Percentiles rank a stretch among this genome's conserved stretches.
These are phyloP conservation scores for Roridomyces roridus DNA, from an alignment of 768 basidiomycete genomes.

Conservation along the genomic window DNA sequence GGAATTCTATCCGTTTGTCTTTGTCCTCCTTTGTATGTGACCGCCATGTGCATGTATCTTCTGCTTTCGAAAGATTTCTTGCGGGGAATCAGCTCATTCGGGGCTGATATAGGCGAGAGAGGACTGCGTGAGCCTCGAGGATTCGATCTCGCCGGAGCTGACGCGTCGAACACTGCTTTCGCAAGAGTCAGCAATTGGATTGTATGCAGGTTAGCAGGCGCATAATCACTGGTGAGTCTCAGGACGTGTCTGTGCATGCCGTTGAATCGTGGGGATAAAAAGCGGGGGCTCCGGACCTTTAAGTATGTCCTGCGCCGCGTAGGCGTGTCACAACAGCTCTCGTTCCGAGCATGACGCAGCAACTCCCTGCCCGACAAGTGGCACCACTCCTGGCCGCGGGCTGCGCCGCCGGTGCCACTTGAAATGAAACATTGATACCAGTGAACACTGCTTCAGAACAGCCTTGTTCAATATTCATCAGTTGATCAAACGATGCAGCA, in stretches of 20 bases:
- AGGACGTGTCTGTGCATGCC: slow-evolving; percentile 7
- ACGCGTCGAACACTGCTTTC: slow-evolving; percentile 17
- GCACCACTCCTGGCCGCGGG: too few relatives aligned
- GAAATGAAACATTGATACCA: slow-evolving; percentile 22
- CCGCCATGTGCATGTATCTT: too few relatives aligned
- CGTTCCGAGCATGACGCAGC: too few relatives aligned
- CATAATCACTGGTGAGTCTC: slow-evolving; percentile 14
- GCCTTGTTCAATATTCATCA: slow-evolving; percentile 4
- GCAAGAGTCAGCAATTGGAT: background rate
- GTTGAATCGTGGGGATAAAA: background rate
- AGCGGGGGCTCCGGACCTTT: background rate
- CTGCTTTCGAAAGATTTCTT: slow-evolving; percentile 13
- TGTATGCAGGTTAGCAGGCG: background rate
- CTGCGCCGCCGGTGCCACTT: too few relatives aligned
- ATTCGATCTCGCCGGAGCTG: slow-evolving; percentile 9
- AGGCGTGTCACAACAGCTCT: too few relatives aligned
- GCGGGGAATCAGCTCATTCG: slow-evolving; percentile 7
- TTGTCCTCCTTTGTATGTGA: background rate
- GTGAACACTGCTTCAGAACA: slow-evolving; percentile 20
- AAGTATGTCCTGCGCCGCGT: too few relatives aligned
- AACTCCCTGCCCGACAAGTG: too few relatives aligned
- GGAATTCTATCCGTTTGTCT: background rate
- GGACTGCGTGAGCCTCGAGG: slow-evolving; percentile 23
- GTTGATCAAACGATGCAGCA: background rate
- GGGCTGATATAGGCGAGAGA: slow-evolving; percentile 8